Evolutionary conservation across 306 rosid genomes (phyloP).

Genomic region (Abrus pulchellus): DNA sequence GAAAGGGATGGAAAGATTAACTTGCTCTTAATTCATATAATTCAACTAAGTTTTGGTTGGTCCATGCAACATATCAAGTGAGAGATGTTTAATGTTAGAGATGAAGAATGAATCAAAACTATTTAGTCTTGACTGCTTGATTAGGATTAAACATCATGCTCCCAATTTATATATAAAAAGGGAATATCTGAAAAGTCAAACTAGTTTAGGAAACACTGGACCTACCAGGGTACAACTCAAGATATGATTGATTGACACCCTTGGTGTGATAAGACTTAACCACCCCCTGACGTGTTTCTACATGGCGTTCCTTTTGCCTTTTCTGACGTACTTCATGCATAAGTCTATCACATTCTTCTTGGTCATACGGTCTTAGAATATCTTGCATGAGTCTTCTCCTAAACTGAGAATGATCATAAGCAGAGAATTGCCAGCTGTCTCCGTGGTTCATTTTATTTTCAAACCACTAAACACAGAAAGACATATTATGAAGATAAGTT

Average conservation of each 20-base stretch:
- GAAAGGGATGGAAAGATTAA: conserved; percentile 28
- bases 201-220: conserved; percentile 40
- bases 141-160: conserved; percentile 5
- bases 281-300: conserved; percentile 52
- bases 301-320: conserved; percentile 43
- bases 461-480: conserved; percentile 44
- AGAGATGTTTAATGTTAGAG: background rate
- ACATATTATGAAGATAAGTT: conserved; percentile 2
- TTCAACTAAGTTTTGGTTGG: background rate
- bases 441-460: conserved; percentile 46
- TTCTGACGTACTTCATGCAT: conserved; percentile 23
- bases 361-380: conserved; percentile 68
- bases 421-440: conserved; percentile 31
- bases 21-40: conserved; percentile 10
- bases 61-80: background rate
- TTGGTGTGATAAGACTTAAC: conserved; percentile 35
- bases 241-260: conserved; percentile 60
- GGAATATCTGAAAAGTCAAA: background rate
- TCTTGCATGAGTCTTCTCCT: conserved; percentile 64
- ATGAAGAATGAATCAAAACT: conserved; percentile 1
- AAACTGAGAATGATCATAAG: conserved; percentile 48
- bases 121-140: background rate
- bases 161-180: background rate
- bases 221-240: conserved; percentile 65
- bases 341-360: conserved; percentile 43